Base-by-base conservation (phyloP, 148 eudicot species). In the Suaeda aralocaspica region DNA sequence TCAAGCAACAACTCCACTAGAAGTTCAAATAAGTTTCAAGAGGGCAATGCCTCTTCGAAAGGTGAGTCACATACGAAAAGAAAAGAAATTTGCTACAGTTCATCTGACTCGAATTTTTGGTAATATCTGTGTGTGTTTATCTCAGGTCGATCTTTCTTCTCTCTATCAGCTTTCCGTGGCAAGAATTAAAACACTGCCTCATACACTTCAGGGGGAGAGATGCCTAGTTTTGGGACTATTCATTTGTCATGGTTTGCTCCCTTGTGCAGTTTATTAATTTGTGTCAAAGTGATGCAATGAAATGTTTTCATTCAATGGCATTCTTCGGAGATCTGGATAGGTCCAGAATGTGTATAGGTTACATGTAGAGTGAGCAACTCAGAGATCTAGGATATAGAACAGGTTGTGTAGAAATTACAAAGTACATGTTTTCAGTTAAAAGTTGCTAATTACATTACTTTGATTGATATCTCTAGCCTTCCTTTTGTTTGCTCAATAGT, bases 21-120 rank as follows among this genome's bases (percentile, higher is more conserved):
- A 75, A 83, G 84, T 72, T 80, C 86, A 64, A 81, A 76, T 74
- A 90, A 80, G 75, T 58, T 82, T 74, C 85, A 77, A 69, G 86
- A 84, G 6, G 82, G 84, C 62, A 81, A 76, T 42, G 59, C 73
- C 59, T 74, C 89, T 18, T 67, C 72, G 2, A 75, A 52, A 67
- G 80, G 80, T 77, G 16, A 42, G 69, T 67, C 30, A 56, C 10
- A 19, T 31, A 36, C 51, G 26, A 3, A 46, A 56, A 34, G 5
- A 16, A 14, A 36, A 36, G 8, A 36, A n/a, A n/a, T n/a, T 48
- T 30, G 15, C 9, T 24, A 8, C 52, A 28, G 16, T 59, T 21
- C 11, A 81, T 75, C 74, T 61, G 70, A 63, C 42, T 59, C 5
- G 36, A 4, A 19, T 46, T 70, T 56, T 69, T 22, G n/a, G 59